Base-by-base conservation (phyloP, 2,329 filamentous ascomycete genomes). In the Colletotrichum lupini region DNA sequence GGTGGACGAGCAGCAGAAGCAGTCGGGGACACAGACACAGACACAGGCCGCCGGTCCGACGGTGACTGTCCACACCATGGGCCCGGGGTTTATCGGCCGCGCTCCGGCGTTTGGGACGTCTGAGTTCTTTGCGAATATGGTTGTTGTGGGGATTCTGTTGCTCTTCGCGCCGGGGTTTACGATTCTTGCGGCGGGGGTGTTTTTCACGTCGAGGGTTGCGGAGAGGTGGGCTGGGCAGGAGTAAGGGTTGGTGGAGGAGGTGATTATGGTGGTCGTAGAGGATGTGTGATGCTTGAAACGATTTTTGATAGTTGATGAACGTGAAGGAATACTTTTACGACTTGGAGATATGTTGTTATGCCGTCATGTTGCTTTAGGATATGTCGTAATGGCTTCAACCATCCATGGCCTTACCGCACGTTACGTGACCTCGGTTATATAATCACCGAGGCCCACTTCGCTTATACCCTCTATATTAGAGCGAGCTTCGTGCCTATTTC, bases 141-240 rank as follows among this genome's bases (percentile, higher is more conserved):
- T 61, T 2, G 56, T 73, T 1, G 71, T 73, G 24, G 71, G 67
- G 2, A 71, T 73, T n/a, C 28, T 73, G 11, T 14, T 73, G 28
- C 12, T 73, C 22, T 73, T 73, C 24, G 71, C 71, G 24, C 71
- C 71, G 12, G 71, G 71, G 2, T 73, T 73, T 9, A 73, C 71
- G 8, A 46, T 73, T 9, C 19, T 73, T 26, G 71, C 71, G 46
- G 71, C 71, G 6, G 71, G 71, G 1, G 46, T 73, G 14, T 73
- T 73, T 22, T 22, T 73, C 16, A 73, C 71, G 7, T 73, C 71
- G 9, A 46, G 71, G 14, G 60, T 73, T 56, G 71, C 71, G 2
- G 71, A 73, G 49, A 53, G 61, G 49, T 73, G 71, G 70, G 60
- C 14, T 52, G 60, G 67, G 1, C 60, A 70, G 19, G 69, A 68